Evolutionary conservation across 2,329 filamentous ascomycete species (phyloP), one percentile per base, ranked within the genome.

Genomic region (Arthrobotrys megalospora): DNA sequence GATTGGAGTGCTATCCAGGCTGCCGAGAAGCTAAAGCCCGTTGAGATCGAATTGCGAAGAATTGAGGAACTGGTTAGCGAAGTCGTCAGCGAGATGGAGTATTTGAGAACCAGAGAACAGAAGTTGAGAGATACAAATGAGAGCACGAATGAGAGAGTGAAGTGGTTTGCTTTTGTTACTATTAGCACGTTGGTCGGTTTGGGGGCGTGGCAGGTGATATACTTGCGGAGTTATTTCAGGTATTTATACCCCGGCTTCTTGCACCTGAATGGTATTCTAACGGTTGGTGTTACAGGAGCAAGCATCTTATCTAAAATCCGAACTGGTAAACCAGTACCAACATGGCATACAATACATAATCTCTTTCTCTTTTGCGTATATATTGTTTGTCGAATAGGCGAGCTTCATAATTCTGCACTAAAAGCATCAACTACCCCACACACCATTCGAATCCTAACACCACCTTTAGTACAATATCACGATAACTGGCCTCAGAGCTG

Each of bases 101-200:
- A 98, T 86, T 89, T 99, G 82, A 90, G 96, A 81, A 83, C 85
- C 45, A 90, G 96, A 82, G 96, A 99, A 88, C 94, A 97, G 89
- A 97, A 93, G 88, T 89, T 99, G 82, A 89, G 96, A 84, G 95
- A 99, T 86, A 99, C 96, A 82, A 99, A 99, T 86, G 96, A 99
- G 91, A 98, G 95, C 88, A 99, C 96, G 81, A 99, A 99, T 86
- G 96, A 92, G 86, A 90, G 96, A 76, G 96, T 99, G 83, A 99
- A 98, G 88, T 98, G 93, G 94, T 99, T 99, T 86, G 95, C 95
- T 60, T 91, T 97, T 84, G 90, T 91, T 81, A 98, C 95, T 32
- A 98, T 97, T 86, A 92, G 93, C 80, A 91, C 97, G 88, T 87
- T 99, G 82, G 88, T 97, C 81, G 93, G 90, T 38, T 87, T 99